phyloP scores from a whole-genome alignment of 768 basidiomycete genomes.

The Naganishia kalamii region DNA sequence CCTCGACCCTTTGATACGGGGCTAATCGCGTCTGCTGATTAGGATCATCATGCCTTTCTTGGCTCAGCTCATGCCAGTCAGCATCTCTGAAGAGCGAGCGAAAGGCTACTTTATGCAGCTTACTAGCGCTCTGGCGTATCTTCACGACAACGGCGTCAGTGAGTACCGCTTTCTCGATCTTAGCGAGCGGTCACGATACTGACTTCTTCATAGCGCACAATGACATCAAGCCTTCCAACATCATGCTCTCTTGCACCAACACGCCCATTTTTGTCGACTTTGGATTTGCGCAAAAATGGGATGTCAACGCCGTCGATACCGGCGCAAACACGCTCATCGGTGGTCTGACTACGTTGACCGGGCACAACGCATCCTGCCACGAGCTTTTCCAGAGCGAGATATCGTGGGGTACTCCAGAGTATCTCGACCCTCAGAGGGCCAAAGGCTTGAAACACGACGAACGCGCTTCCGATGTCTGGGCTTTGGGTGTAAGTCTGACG shows the following conservation, averaged over 20 bases:
- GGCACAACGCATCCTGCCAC: constrained; percentile 66
- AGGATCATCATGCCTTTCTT: constrained; percentile 66
- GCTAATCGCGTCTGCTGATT: constrained; percentile 13
- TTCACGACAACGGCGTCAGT: constrained; percentile 44
- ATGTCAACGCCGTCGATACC: constrained; percentile 21
- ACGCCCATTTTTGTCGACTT: constrained; percentile 78
- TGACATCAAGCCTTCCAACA: constrained; percentile 75
- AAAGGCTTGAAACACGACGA: constrained; percentile 85
- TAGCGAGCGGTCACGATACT: background rate
- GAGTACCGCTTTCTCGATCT: background rate
- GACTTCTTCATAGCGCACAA: constrained; percentile 31
- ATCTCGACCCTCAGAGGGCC: constrained; percentile 86
- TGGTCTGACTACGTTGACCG: constrained; percentile 1
- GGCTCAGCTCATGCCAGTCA: constrained; percentile 78
- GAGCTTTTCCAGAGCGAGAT: constrained; percentile 51
- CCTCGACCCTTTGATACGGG: background rate
- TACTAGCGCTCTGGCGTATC: constrained; percentile 42
- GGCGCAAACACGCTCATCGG: constrained; percentile 46
- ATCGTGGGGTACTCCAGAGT: constrained; percentile 79
- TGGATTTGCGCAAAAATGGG: constrained; percentile 85
- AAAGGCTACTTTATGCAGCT: constrained; percentile 48
- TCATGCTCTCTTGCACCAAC: constrained; percentile 70
- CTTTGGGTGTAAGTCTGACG: constrained; percentile 45
- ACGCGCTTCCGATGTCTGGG: constrained; percentile 65
- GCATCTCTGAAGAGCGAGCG: constrained; percentile 71